Evolutionary conservation across 495 filamentous ascomycete species (phyloP), one percentile per base, ranked within the genome.

Genomic region (Trichoderma gamsii): DNA sequence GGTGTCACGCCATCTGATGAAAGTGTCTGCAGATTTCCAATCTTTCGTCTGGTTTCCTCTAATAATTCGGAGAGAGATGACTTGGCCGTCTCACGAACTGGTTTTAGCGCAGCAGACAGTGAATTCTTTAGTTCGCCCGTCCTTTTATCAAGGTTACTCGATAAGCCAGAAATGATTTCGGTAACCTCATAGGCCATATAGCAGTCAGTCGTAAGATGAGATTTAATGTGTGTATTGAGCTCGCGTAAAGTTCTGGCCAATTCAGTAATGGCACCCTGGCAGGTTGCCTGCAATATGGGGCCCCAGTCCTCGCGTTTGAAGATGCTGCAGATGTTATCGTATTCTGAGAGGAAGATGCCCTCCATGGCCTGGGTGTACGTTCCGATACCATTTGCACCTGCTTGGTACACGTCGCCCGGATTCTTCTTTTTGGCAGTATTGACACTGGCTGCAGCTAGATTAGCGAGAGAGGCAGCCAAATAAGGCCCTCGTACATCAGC

Each of bases 101-200:
- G 96, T 68, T 92, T 90, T 21, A 98, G 81, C 1, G 92, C 91
- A 41, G 96, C 92, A 1, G 90, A 87, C 61, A 98, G 87, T 15
- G 89, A 84, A 44, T 85, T 84, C 75, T 96, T 96, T 49, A 97
- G 85, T 74, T 96, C 93, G 2, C 91, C 92, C 6, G 92, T 95
- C 72, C 89, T 88, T 3, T 82, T 79, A 66, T 96, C 96, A 8
- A 99, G 82, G 63, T 89, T 87, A 70, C 89, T 87, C 15, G 91
- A 92, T 69, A 96, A 84, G 43, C 83, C 83, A 3, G 91, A 91
- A 52, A 99, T 90, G 69, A 97, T 91, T 72, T 96, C 94, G 59
- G 97, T 90, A 66, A 98, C 93, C 74, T 99, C 95, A 75, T 96
- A 99, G 4, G 92, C 93, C 29, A 99, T 84, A 75, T 90, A 99